Percentiles rank a stretch among this genome's conserved stretches.
Evolutionary conservation across 768 basidiomycete genomes (phyloP).

Genomic region (Psilocybe azurescens): DNA sequence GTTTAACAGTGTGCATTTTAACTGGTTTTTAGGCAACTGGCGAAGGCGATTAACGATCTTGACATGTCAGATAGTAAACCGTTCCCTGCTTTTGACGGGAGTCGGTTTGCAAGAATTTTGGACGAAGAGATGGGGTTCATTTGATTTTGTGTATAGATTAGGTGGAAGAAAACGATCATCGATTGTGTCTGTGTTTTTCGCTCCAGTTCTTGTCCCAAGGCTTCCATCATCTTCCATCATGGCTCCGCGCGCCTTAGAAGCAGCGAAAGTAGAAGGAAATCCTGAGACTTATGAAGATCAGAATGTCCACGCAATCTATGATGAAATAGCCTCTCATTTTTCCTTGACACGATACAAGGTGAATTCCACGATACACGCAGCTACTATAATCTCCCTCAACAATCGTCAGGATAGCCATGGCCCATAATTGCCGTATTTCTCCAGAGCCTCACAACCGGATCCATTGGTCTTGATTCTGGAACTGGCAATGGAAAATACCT

Average conservation of each 20-base stretch:
- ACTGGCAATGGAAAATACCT: constrained; percentile 99
- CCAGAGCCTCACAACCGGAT: constrained; percentile 70
- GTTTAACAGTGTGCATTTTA: background rate
- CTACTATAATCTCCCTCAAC: constrained; percentile 5
- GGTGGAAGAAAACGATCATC: constrained; percentile 5
- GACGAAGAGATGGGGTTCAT: constrained; percentile 83
- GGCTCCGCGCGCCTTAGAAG: constrained; percentile 41
- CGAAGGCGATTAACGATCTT: constrained; percentile 56
- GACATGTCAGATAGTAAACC: constrained; percentile 49
- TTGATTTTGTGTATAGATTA: constrained; percentile 28
- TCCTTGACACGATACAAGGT: constrained; percentile 91
- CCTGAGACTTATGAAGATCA: constrained; percentile 66
- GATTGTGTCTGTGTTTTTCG: background rate
- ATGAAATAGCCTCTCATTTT: constrained; percentile 86
- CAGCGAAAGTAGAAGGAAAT: constrained; percentile 50
- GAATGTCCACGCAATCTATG: constrained; percentile 86
- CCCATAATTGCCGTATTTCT: constrained; percentile 84
- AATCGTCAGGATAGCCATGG: constrained; percentile 70
- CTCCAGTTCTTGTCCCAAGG: background rate
- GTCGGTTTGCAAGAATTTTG: constrained; percentile 66
- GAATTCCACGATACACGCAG: constrained; percentile 7
- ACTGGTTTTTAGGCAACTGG: constrained; percentile 50
- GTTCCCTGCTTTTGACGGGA: constrained; percentile 74
- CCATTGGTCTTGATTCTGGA: constrained; percentile 92
- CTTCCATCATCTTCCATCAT: constrained; percentile 21